Base-by-base conservation (phyloP, 2,329 filamentous ascomycete species). In the Calonectria multiphialidica region DNA sequence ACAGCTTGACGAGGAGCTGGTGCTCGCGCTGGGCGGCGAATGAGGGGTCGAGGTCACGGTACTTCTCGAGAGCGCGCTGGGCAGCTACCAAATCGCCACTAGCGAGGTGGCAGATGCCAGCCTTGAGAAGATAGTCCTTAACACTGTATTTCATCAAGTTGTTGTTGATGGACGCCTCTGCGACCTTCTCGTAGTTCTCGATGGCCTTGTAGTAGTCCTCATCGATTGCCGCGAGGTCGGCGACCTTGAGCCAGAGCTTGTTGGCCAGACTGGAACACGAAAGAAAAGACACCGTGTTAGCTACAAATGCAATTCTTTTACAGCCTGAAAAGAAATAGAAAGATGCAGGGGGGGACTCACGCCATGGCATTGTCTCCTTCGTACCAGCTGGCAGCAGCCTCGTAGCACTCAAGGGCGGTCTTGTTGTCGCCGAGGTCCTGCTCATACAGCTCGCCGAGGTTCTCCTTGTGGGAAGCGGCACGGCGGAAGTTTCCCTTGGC, bases 71-170 rank as follows among this genome's bases (percentile, higher is more conserved):
- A 35, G 95, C 96, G 62, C 95, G 91, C 81, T 93, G 93, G 21
- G 93, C 90, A 59, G 93, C 94, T 66, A 98, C 94, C 79, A 93
- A 86, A 82, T 98, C 96, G 72, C 88, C 88, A 21, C 87, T 88
- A 45, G 91, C 91, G 44, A 98, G 89, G 82, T 98, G 93, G 86
- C 96, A 98, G 81, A 98, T 94, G 37, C 95, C 96, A 1, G 95
- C 95, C 86, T 98, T 98, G 80, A 98, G 89, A 80, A 98, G 93
- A 86, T 98, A 98, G 76, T 98, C 95, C 85, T 98, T 98, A 75
- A 98, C 95, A 59, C 92, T 95, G 91, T 95, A 98, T 82, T 93
- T 94, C 94, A 97, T 96, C 71, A 98, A 88, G 83, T 97, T 97
- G 87, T 97, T 98, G 84, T 92, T 92, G 79, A 98, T 92, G 42